These are phyloP conservation scores for Streptanthus diversifolius DNA, from an alignment of 345 rosid genomes.

Conservation along the genomic window DNA sequence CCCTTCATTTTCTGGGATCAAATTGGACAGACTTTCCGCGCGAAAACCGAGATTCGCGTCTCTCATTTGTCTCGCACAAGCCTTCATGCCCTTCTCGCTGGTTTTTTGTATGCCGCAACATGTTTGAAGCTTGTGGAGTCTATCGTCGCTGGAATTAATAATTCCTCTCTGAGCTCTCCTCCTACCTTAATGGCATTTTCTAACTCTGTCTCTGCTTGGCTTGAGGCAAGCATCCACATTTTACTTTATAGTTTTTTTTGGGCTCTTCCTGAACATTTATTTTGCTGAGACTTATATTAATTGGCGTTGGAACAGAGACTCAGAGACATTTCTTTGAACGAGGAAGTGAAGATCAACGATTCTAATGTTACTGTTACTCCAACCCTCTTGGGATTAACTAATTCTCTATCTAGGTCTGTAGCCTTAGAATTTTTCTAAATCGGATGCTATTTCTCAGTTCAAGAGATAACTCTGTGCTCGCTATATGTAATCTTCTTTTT, in stretches of 20 bases:
- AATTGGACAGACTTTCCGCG: conserved; percentile 37
- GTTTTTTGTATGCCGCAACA: conserved; percentile 65
- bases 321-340: conserved; percentile 75
- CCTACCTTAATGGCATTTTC: conserved; percentile 78
- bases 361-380: conserved; percentile 45
- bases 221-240: conserved; percentile 45
- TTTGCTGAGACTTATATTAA: conserved; percentile 5
- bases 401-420: conserved; percentile 68
- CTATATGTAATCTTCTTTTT: neutral
- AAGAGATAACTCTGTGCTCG: neutral
- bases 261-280: neutral
- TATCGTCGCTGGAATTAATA: conserved; percentile 40
- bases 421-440: neutral
- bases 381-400: conserved; percentile 79
- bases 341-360: conserved; percentile 58
- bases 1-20: conserved; percentile 64
- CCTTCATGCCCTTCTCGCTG: conserved; percentile 53
- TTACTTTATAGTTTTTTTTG: neutral
- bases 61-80: conserved; percentile 69
- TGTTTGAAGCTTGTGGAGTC: conserved; percentile 69
- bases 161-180: conserved; percentile 30
- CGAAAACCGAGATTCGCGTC: conserved; percentile 50
- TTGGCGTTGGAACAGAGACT: conserved; percentile 49
- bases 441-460: neutral
- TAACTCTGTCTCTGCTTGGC: conserved; percentile 63